Percentiles rank a stretch among this genome's conserved stretches.
Evolutionary conservation across 257 asterid genomes (phyloP).

Genomic region (Solanum etuberosum): DNA sequence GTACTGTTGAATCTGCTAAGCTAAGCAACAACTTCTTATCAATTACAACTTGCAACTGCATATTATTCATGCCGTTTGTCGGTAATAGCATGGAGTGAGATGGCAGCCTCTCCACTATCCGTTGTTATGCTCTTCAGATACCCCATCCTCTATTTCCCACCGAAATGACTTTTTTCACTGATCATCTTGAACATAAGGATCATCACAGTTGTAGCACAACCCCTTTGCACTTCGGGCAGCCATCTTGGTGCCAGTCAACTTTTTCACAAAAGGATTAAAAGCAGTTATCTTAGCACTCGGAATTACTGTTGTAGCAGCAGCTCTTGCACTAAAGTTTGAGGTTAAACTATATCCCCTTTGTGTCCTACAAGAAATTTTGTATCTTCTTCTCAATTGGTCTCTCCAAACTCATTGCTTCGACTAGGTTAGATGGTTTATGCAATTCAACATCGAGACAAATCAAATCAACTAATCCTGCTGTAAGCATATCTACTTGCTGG

Average conservation of each 20-base stretch:
- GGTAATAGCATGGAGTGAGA: neutral
- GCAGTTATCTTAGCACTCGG: neutral
- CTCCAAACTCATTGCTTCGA: neutral
- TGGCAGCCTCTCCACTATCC: neutral
- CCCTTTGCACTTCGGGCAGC: neutral
- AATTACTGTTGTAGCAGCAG: neutral
- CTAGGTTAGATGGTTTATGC: neutral
- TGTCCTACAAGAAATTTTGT: neutral
- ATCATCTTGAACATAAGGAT: neutral
- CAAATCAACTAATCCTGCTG: neutral
- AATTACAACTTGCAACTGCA: neutral
- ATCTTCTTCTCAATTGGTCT: neutral
- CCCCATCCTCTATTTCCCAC: neutral
- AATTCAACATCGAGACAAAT: neutral
- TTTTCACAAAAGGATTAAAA: too few relatives aligned
- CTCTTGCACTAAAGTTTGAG: neutral
- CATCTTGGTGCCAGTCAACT: neutral
- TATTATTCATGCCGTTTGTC: neutral
- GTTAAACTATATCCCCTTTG: too few relatives aligned
- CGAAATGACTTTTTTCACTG: neutral
- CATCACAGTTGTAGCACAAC: neutral
- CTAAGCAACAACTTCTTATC: neutral
- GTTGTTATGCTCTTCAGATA: neutral
- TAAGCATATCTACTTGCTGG: neutral
- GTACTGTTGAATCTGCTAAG: neutral